These are phyloP conservation scores for Mortierella sp. DNA, from an alignment of 371 early-diverging fungal species.

Conservation along the genomic window DNA sequence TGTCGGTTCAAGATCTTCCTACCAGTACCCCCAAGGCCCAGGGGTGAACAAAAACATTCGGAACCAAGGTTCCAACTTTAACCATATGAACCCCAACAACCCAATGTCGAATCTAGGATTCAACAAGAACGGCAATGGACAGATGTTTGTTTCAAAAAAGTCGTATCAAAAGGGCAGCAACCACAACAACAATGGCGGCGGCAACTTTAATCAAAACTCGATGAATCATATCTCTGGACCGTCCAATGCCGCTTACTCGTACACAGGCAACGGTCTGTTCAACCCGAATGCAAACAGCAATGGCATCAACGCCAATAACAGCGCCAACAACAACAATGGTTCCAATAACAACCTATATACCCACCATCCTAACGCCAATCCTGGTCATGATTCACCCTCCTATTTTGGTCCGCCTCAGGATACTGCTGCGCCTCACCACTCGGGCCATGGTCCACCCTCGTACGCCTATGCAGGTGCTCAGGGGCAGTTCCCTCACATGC, in stretches of 20 bases:
- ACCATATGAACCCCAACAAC: no score
- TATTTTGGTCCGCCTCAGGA: conserved; percentile 19
- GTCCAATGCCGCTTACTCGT: not conserved
- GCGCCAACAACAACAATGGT: conserved; percentile 5
- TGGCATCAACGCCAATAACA: conserved; percentile 33
- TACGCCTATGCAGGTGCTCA: no score
- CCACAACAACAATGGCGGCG: conserved; percentile 16
- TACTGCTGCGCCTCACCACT: conserved; percentile 12
- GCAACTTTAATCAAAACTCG: conserved; percentile 11
- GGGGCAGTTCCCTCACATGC: no score
- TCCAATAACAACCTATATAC: conserved; percentile 29
- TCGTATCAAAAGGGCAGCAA: conserved; percentile 9
- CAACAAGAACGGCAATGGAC: no score
- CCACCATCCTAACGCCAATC: conserved; percentile 18
- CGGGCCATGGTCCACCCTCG: not conserved
- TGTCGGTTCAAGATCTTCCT: conserved; percentile 26
- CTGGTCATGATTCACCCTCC: conserved; percentile 24
- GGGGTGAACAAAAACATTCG: conserved; percentile 19
- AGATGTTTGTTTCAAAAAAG: not conserved
- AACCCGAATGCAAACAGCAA: conserved; percentile 18
- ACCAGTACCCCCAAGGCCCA: conserved; percentile 15
- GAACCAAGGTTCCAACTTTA: not conserved
- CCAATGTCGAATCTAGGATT: no score
- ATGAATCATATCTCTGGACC: conserved; percentile 5
- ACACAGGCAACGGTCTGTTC: not conserved